phyloP scores from a whole-genome alignment of 2,329 filamentous ascomycete genomes.

The Colletotrichum chrysophilum region DNA sequence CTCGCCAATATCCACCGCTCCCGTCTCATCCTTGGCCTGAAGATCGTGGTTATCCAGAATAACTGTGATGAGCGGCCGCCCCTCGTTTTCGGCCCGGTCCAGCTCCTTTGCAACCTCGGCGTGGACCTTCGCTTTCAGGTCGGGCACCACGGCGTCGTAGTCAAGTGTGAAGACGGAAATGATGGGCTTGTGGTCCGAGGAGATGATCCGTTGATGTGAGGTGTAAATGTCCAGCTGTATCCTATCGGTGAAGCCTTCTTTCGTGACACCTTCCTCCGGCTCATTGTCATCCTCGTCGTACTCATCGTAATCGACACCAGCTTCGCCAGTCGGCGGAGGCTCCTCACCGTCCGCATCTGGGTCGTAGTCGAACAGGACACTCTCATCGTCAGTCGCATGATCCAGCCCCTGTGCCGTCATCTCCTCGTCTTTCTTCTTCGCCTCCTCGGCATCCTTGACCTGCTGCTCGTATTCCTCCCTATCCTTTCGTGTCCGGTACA shows the following conservation, averaged over 20 bases:
- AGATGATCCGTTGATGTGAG: conserved; percentile 87
- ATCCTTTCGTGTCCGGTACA: conserved; percentile 80
- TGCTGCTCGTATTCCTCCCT: conserved; percentile 69
- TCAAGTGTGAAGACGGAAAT: conserved; percentile 82
- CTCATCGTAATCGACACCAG: conserved; percentile 65
- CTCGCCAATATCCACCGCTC: conserved; percentile 47
- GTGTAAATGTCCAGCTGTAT: conserved; percentile 72
- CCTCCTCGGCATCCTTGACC: conserved; percentile 67
- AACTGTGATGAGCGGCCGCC: conserved; percentile 80
- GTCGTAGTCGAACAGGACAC: conserved; percentile 89
- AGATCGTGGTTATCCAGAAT: conserved; percentile 71
- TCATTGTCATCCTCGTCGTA: conserved; percentile 54
- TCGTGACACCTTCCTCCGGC: conserved; percentile 57
- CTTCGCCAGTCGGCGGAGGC: conserved; percentile 30
- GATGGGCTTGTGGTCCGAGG: conserved; percentile 95
- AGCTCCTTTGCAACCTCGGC: conserved; percentile 87
- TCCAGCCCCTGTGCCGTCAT: conserved; percentile 83
- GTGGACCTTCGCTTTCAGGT: conserved; percentile 83
- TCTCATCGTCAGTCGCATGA: conserved; percentile 75
- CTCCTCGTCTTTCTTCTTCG: conserved; percentile 78
- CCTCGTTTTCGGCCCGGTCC: conserved; percentile 91
- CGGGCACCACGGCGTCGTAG: conserved; percentile 85
- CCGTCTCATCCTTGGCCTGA: conserved; percentile 22
- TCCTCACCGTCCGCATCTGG: conserved; percentile 75
- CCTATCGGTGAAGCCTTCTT: conserved; percentile 61